Evolutionary conservation across 2,329 filamentous ascomycete genomes (phyloP).

Genomic region (Hypoxylon sp.): DNA sequence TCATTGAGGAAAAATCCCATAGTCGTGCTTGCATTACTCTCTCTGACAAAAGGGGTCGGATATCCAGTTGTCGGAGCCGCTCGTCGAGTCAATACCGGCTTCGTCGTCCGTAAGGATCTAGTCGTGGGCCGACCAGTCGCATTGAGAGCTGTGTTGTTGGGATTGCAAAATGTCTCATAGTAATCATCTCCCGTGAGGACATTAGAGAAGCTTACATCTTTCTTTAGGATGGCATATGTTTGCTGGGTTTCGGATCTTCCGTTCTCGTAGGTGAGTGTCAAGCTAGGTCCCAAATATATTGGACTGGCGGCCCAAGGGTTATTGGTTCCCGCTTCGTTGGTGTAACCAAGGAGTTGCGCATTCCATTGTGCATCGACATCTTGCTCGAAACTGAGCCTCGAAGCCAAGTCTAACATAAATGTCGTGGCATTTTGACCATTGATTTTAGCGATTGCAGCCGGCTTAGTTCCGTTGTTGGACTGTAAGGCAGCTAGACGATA

Average conservation of each 20-base stretch:
- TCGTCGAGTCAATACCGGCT: constrained; percentile 18
- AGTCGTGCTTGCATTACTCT: constrained; percentile 50
- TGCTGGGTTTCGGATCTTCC: constrained; percentile 51
- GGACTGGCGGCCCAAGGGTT: constrained; percentile 48
- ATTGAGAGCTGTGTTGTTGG: constrained; percentile 34
- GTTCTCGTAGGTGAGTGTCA: constrained; percentile 56
- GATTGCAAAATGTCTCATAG: constrained; percentile 56
- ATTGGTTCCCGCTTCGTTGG: constrained; percentile 39
- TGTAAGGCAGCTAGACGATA: constrained; percentile 43
- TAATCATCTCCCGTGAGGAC: constrained; percentile 56
- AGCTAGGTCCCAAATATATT: constrained; percentile 50
- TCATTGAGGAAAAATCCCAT: constrained; percentile 56
- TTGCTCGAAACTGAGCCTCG: constrained; percentile 63
- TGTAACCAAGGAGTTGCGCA: constrained; percentile 51
- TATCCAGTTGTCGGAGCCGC: constrained; percentile 48
- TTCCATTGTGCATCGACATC: constrained; percentile 71
- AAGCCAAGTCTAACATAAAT: constrained; percentile 63
- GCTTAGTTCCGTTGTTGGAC: constrained; percentile 45
- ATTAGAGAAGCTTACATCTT: constrained; percentile 50
- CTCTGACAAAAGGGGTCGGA: constrained; percentile 52
- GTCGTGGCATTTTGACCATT: constrained; percentile 68
- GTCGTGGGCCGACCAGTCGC: neutral
- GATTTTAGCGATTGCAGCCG: constrained; percentile 68
- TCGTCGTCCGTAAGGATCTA: constrained; percentile 13
- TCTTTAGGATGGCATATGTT: constrained; percentile 38